These are phyloP conservation scores for Asterella californica DNA, from an alignment of 225 moss, liverwort and hornwort species.

Conservation along the genomic window DNA sequence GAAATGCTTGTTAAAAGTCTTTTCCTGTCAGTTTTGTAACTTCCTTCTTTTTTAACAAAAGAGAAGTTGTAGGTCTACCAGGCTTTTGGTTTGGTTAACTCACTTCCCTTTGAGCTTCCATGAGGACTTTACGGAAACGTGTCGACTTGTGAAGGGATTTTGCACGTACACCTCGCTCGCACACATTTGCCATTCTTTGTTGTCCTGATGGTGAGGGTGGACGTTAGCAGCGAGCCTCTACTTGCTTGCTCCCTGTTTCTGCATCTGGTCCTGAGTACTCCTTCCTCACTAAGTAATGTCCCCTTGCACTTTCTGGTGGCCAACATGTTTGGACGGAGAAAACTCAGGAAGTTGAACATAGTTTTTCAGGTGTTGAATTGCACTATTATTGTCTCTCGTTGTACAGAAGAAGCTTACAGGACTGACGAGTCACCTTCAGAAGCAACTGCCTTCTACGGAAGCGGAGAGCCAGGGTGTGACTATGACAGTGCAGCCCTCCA, in stretches of 20 bases:
- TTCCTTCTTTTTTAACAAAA: background rate
- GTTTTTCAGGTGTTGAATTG: background rate
- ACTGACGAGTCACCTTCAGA: constrained; percentile 22
- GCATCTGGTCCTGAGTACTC: background rate
- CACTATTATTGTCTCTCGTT: background rate
- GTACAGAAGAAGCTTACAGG: constrained; percentile 28
- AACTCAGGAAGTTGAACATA: background rate
- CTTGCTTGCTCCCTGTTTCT: background rate
- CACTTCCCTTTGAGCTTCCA: background rate
- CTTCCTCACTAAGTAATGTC: background rate
- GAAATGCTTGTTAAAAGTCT: background rate
- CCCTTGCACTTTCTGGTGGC: background rate
- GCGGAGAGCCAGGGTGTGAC: background rate
- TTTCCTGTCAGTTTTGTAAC: background rate
- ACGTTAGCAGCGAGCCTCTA: background rate
- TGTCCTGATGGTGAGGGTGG: background rate
- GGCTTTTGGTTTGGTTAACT: background rate
- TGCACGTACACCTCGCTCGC: background rate
- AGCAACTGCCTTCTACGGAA: constrained; percentile 20
- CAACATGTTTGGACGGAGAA: background rate
- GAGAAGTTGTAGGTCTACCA: background rate
- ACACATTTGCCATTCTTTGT: background rate
- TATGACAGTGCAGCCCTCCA: background rate
- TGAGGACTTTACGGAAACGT: background rate
- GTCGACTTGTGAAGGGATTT: background rate